Base-by-base conservation (phyloP, 768 basidiomycete species). In the Lyophyllum atratum region DNA sequence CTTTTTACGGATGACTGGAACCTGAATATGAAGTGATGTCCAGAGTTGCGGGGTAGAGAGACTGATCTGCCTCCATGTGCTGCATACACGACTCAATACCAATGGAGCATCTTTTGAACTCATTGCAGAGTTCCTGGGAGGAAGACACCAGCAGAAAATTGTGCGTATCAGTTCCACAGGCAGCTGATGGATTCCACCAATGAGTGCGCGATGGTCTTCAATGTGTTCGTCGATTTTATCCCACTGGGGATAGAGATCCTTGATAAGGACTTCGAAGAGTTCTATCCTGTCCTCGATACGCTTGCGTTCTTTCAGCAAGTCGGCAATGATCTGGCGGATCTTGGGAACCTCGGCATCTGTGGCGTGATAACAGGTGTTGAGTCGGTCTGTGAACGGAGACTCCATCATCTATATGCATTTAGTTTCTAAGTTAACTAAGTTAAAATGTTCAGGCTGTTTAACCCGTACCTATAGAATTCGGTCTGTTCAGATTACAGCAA, bases 41-140 rank as follows among this genome's bases (percentile, higher is more conserved):
- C 52, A 60, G 17, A 54, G 59, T 29, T 28, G 34, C 25, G 56
- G 56, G 2, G 56, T 57, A 9, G 50, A 26, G 4, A 40, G 42
- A 9, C 34, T 34, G 24, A 60, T 52, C 7, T 48, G 4, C 25
- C 54, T 21, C 59, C 59, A 61, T 10, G 15, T 28, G 10, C 46
- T 43, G 25, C 56, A 61, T n/a, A 62, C 49, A 22, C 53, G 51
- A 3, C 37, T 28, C 7, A 61, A 44, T 15, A 61, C 39, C 28
- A 61, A 10, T 11, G 59, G 59, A 21, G 56, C 59, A 31, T 59
- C 59, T 10, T 5, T n/a, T 26, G 37, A 48, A 19, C 25, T 40
- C 45, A 55, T 50, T 15, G 40, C 49, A 5, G 59, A 24, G 21
- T 55, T 52, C 10, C 54, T 26, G 4, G 5, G 17, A 14, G 55